Evolutionary conservation across 1,139 yeast genomes (phyloP).

Genomic region (Debaryomycetaceae sp.): DNA sequence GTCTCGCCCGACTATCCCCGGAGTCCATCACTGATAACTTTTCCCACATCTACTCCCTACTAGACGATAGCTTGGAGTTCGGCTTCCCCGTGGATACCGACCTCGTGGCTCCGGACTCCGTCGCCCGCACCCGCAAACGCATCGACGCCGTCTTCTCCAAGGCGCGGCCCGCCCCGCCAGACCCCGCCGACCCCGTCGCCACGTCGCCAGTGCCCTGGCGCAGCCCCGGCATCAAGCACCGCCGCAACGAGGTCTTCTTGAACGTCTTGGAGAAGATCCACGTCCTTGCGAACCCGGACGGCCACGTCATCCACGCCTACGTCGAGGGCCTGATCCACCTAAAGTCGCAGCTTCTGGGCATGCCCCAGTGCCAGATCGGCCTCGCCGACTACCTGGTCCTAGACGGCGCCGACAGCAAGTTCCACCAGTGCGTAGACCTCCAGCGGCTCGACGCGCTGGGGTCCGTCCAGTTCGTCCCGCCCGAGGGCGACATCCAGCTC

Average conservation of each 20-base stretch:
- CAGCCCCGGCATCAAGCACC: slow-evolving; percentile 57
- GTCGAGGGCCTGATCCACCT: slow-evolving; percentile 70
- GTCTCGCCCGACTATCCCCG: slow-evolving; percentile 13
- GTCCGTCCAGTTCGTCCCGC: slow-evolving; percentile 68
- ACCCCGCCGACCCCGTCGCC: not conserved
- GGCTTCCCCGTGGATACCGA: slow-evolving; percentile 80
- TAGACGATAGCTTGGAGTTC: slow-evolving; percentile 70
- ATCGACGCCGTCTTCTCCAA: slow-evolving; percentile 10
- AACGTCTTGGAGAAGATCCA: slow-evolving; percentile 70
- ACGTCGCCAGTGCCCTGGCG: slow-evolving; percentile 49
- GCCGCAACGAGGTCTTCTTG: slow-evolving; percentile 71
- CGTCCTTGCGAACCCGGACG: slow-evolving; percentile 50
- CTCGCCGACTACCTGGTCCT: slow-evolving; percentile 35
- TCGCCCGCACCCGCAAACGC: slow-evolving; percentile 15
- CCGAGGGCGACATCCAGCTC: slow-evolving; percentile 87
- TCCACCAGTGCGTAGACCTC: slow-evolving; percentile 79
- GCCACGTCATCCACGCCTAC: slow-evolving; percentile 55
- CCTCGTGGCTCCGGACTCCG: slow-evolving; percentile 4
- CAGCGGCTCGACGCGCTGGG: slow-evolving; percentile 58
- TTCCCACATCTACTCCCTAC: slow-evolving; percentile 56
- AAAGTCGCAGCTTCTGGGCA: slow-evolving; percentile 68
- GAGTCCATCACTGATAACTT: slow-evolving; percentile 41
- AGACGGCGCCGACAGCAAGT: slow-evolving; percentile 47
- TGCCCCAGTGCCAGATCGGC: slow-evolving; percentile 59
- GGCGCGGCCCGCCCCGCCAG: not conserved